These are phyloP conservation scores for Trichosporon sp. DNA, from an alignment of 1,284 basidiomycete species.

Conservation along the genomic window DNA sequence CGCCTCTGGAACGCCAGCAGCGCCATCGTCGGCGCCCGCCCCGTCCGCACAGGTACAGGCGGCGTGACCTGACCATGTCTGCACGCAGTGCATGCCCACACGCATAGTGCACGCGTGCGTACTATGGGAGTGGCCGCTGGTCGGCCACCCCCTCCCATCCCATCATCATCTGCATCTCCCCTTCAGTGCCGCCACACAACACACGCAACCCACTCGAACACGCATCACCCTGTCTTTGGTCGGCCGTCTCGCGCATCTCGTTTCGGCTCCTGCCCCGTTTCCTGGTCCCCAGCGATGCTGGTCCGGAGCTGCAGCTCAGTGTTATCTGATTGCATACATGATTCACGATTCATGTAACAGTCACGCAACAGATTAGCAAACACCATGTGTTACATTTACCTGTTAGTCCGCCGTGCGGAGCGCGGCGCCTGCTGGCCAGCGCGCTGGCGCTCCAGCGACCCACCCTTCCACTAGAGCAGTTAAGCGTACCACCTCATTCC, in stretches of 20 bases:
- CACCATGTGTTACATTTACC: not conserved
- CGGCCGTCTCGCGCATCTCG: not conserved
- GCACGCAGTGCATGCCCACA: not conserved
- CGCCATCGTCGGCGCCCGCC: not conserved
- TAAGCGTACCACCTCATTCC: not conserved
- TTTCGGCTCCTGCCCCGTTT: not conserved
- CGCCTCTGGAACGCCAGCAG: too few relatives aligned
- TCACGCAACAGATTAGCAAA: not conserved
- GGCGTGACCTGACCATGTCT: not conserved
- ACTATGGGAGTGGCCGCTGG: not conserved
- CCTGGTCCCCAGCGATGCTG: too few relatives aligned
- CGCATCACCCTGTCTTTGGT: not conserved
- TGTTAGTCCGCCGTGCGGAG: not conserved
- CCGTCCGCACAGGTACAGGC: conserved; percentile 3
- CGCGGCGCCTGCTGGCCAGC: not conserved
- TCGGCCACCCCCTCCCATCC: not conserved
- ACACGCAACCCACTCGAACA: not conserved
- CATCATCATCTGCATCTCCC: conserved; percentile 3
- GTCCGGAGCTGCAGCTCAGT: not conserved
- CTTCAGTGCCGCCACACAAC: not conserved
- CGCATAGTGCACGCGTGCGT: not conserved
- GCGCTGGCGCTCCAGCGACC: not conserved
- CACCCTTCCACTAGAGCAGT: not conserved
- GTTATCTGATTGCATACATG: conserved; percentile 11
- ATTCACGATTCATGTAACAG: not conserved